Conservation (phyloP, 805 yeast genomes). For the Starmerella roubikii region DNA sequence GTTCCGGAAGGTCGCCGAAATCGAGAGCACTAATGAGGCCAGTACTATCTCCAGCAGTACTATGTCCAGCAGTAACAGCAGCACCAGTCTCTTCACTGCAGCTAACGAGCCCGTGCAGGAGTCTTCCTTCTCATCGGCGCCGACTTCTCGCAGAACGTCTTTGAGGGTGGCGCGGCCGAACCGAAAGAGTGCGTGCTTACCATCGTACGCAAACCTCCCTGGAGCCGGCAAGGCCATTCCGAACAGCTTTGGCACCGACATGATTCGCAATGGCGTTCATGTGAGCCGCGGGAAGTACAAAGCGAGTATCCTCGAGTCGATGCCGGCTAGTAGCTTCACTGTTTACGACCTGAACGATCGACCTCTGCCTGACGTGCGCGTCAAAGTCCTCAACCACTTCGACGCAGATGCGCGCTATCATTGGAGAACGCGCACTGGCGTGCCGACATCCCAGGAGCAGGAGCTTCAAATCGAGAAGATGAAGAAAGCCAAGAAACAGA, state of each 20-base stretch:
- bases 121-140: background rate
- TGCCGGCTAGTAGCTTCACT: constrained; percentile 15
- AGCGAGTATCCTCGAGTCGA: constrained; percentile 12
- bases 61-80: background rate
- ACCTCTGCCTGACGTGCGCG: constrained; percentile 10
- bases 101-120: background rate
- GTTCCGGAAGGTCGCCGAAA: constrained; percentile 2
- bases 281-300: constrained; percentile 20
- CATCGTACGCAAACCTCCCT: constrained; percentile 13
- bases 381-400: constrained; percentile 10
- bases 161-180: too few species aligned
- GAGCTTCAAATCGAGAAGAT: background rate
- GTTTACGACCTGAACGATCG: constrained; percentile 20
- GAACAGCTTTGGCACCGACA: constrained; percentile 24
- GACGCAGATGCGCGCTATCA: constrained; percentile 1
- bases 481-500: background rate
- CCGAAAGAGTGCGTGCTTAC: constrained; percentile 1
- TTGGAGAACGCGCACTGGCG: constrained; percentile 1
- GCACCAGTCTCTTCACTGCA: background rate
- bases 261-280: constrained; percentile 26
- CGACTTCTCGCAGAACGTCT: background rate
- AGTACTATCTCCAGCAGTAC: background rate
- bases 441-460: background rate
- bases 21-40: background rate
- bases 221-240: constrained; percentile 22